Evolutionary conservation across 176 grass and related monocot species (phyloP).

Genomic region (Aegilops longissima): DNA sequence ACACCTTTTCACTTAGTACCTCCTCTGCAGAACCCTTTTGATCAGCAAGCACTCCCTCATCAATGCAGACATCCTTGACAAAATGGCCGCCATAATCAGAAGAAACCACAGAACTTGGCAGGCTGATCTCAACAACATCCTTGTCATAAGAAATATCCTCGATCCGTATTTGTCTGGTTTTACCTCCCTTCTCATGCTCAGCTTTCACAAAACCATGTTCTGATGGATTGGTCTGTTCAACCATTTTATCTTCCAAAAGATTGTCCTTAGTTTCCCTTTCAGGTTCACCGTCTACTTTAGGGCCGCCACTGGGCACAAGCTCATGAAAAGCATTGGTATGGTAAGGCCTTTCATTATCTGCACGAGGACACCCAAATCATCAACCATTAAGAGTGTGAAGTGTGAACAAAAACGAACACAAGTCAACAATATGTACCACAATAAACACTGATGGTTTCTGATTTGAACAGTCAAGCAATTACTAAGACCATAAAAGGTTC

Average conservation of each 20-base stretch:
- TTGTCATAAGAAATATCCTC: slow-evolving; percentile 65
- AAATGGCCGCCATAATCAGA: slow-evolving; percentile 45
- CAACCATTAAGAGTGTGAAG: slow-evolving; percentile 1
- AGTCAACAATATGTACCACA: neutral
- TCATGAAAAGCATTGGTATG: slow-evolving; percentile 38
- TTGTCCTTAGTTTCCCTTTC: slow-evolving; percentile 28
- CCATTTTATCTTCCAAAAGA: slow-evolving; percentile 40
- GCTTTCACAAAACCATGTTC: slow-evolving; percentile 40
- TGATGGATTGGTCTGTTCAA: slow-evolving; percentile 46
- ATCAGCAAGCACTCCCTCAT: slow-evolving; percentile 51
- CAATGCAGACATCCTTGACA: slow-evolving; percentile 86
- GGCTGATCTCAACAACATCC: slow-evolving; percentile 67
- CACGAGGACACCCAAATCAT: neutral
- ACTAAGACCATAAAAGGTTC: slow-evolving; percentile 9
- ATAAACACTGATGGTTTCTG: neutral
- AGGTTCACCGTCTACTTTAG: slow-evolving; percentile 29
- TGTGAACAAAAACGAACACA: neutral
- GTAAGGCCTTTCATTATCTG: slow-evolving; percentile 40
- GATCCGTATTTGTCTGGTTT: slow-evolving; percentile 26
- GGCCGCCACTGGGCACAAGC: slow-evolving; percentile 2
- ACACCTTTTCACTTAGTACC: slow-evolving; percentile 22
- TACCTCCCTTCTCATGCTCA: slow-evolving; percentile 41
- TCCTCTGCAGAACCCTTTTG: slow-evolving; percentile 42
- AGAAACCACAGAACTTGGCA: slow-evolving; percentile 41
- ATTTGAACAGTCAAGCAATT: neutral